Conservation (phyloP, 2,329 filamentous ascomycete species). For the Fusarium fujikuroi region DNA sequence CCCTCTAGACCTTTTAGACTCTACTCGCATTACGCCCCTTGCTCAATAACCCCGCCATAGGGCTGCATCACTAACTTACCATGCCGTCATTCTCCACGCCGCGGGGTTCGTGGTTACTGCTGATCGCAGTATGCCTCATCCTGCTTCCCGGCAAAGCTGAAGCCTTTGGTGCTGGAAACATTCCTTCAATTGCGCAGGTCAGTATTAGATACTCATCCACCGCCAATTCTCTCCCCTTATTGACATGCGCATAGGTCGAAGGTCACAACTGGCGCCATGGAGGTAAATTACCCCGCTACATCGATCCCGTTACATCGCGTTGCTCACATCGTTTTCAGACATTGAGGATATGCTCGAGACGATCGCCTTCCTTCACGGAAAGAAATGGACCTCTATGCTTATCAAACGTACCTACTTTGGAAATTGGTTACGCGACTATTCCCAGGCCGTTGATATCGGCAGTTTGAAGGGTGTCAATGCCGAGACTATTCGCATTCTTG, state of each 20-base stretch:
- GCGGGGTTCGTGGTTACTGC: constrained; percentile 63
- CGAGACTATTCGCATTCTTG: constrained; percentile 80
- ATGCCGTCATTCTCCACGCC: constrained; percentile 62
- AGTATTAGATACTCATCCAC: neutral
- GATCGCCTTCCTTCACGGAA: constrained; percentile 79
- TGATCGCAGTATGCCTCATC: constrained; percentile 61
- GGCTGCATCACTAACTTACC: constrained; percentile 41
- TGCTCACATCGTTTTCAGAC: constrained; percentile 56
- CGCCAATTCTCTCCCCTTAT: neutral
- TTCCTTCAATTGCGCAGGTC: constrained; percentile 69
- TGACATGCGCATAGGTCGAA: constrained; percentile 62
- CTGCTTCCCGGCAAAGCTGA: constrained; percentile 65
- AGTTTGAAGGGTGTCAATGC: constrained; percentile 82
- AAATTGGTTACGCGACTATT: constrained; percentile 89
- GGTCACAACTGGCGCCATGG: constrained; percentile 77
- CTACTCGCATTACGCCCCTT: constrained; percentile 7
- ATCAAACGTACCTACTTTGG: constrained; percentile 85
- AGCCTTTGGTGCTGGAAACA: constrained; percentile 77
- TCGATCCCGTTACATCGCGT: constrained; percentile 1
- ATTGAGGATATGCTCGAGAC: constrained; percentile 86
- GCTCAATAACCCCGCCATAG: constrained; percentile 35
- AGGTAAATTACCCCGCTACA: constrained; percentile 53
- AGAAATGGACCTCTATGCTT: constrained; percentile 86
- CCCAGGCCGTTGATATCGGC: constrained; percentile 83
- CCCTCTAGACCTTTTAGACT: neutral